These are phyloP conservation scores for Gynochthodes officinalis DNA, from an alignment of 257 asterid species.

Conservation along the genomic window DNA sequence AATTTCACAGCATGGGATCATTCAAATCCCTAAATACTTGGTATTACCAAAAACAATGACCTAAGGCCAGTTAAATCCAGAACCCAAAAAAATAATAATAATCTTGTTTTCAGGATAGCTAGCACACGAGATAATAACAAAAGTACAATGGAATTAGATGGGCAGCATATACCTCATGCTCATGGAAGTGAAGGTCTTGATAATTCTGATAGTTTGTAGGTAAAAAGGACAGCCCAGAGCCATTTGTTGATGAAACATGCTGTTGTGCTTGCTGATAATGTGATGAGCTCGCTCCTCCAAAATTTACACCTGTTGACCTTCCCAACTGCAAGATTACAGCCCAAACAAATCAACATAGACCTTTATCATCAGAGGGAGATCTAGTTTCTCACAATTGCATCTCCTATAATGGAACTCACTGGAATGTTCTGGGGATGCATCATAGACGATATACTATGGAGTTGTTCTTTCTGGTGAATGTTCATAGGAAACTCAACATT, in stretches of 20 bases:
- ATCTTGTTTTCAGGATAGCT: no score
- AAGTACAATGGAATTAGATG: not conserved
- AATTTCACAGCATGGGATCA: not conserved
- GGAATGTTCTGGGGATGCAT: constrained; percentile 76
- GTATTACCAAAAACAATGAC: not conserved
- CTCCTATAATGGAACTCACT: constrained; percentile 40
- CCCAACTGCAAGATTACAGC: constrained; percentile 53
- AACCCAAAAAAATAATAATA: no score
- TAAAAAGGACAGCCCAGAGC: constrained; percentile 59
- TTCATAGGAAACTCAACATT: constrained; percentile 56
- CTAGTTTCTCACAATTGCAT: constrained; percentile 5
- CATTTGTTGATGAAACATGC: constrained; percentile 62
- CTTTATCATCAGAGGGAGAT: constrained; percentile 6
- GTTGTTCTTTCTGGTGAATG: constrained; percentile 69
- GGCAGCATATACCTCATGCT: constrained; percentile 50
- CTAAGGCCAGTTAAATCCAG: not conserved
- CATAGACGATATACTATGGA: constrained; percentile 58
- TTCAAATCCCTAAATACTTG: not conserved
- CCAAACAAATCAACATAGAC: constrained; percentile 10
- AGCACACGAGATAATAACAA: not conserved
- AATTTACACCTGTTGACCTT: constrained; percentile 69
- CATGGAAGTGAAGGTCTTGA: constrained; percentile 76
- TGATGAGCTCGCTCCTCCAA: constrained; percentile 70
- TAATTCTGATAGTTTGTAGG: constrained; percentile 59
- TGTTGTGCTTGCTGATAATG: constrained; percentile 69